Evolutionary conservation across 2,329 filamentous ascomycete species (phyloP).

Genomic region (Fusarium sulawesiense): DNA sequence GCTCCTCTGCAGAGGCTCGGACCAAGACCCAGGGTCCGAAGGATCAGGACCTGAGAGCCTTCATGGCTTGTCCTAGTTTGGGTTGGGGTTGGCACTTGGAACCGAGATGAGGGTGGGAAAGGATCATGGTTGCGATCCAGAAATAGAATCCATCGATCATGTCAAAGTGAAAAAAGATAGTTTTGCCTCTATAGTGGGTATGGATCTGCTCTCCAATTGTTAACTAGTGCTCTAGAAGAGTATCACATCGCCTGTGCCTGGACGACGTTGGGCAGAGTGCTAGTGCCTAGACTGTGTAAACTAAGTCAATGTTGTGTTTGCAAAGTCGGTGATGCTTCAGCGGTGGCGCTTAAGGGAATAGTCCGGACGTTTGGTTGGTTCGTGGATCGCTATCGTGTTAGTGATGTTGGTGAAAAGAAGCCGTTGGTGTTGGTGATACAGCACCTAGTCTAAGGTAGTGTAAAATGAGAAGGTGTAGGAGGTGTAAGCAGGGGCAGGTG

Average conservation of each 20-base stretch:
- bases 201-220: neutral
- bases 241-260: neutral
- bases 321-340: constrained; percentile 16
- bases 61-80: constrained; percentile 17
- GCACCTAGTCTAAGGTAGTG: neutral
- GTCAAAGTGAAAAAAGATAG: constrained; percentile 1
- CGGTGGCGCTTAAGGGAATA: neutral
- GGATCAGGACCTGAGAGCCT: constrained; percentile 7
- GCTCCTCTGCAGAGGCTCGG: neutral
- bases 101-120: constrained; percentile 37
- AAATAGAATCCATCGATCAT: constrained; percentile 28
- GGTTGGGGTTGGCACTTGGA: constrained; percentile 25
- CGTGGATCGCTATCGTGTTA: constrained; percentile 16
- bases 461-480: neutral
- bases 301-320: neutral
- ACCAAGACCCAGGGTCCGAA: constrained; percentile 19
- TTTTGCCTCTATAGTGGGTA: neutral
- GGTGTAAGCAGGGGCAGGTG: constrained; percentile 5
- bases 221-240: neutral
- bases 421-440: constrained; percentile 18
- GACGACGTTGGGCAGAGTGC: neutral
- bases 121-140: constrained; percentile 15
- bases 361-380: constrained; percentile 21
- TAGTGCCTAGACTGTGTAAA: neutral
- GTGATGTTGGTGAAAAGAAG: constrained; percentile 19